These are phyloP conservation scores for Tetraselmis striata DNA, from an alignment of 139 green algal genomes.

Conservation along the genomic window DNA sequence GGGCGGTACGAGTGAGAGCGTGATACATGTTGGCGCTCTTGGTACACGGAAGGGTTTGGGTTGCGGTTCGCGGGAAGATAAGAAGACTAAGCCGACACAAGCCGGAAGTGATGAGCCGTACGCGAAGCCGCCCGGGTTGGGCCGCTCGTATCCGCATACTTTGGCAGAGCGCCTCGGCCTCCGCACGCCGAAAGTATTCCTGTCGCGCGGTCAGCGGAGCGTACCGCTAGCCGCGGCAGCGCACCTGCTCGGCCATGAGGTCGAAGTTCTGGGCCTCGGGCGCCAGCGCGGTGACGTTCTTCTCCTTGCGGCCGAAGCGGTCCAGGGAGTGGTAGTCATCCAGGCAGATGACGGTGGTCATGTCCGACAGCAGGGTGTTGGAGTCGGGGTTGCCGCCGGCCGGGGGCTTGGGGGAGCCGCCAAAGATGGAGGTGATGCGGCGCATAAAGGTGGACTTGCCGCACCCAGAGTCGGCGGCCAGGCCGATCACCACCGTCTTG, in stretches of 20 bases:
- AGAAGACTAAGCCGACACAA: too few relatives aligned
- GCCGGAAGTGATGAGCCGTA: too few relatives aligned
- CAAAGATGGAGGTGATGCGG: slow-evolving; percentile 96
- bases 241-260: slow-evolving; percentile 91
- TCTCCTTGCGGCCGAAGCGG: slow-evolving; percentile 83
- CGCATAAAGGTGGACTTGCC: slow-evolving; percentile 99
- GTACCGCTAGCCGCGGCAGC: too few relatives aligned
- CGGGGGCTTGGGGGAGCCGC: slow-evolving; percentile 82
- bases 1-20: too few relatives aligned
- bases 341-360: slow-evolving; percentile 99
- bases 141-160: too few relatives aligned
- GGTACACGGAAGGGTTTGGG: too few relatives aligned
- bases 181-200: too few relatives aligned
- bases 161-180: too few relatives aligned
- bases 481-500: slow-evolving; percentile 88
- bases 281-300: slow-evolving; percentile 87
- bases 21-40: too few relatives aligned
- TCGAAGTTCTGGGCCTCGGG: slow-evolving; percentile 97
- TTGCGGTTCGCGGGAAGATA: too few relatives aligned
- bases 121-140: too few relatives aligned
- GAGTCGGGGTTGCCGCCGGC: slow-evolving; percentile 91
- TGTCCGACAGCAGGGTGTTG: slow-evolving; percentile 98
- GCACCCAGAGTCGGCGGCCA: slow-evolving; percentile 97
- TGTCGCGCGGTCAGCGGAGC: too few relatives aligned
- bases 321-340: slow-evolving; percentile 98